These are phyloP conservation scores for Chaetoscypha palmicola DNA, from an alignment of 2,329 filamentous ascomycete genomes.

Conservation along the genomic window DNA sequence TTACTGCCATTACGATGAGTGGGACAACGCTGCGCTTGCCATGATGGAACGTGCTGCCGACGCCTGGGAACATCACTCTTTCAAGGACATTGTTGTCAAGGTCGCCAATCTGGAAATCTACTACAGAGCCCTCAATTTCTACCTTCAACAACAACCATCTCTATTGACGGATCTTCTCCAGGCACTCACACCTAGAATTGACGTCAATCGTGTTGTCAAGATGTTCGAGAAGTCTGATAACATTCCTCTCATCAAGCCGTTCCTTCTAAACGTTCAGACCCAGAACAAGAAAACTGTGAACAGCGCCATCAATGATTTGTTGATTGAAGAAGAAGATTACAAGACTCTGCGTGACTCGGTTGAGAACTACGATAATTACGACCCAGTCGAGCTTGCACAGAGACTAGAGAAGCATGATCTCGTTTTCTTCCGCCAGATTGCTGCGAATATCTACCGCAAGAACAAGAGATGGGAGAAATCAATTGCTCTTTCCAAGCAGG, in stretches of 20 bases:
- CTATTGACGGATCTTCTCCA: conserved; percentile 94
- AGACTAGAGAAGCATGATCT: conserved; percentile 95
- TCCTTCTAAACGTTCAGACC: conserved; percentile 88
- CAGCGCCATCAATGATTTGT: conserved; percentile 91
- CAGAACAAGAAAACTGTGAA: conserved; percentile 99
- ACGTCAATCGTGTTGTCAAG: conserved; percentile 97
- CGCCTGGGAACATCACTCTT: conserved; percentile 98
- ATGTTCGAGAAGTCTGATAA: conserved; percentile 99
- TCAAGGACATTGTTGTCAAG: conserved; percentile 98
- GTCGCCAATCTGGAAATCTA: conserved; percentile 98
- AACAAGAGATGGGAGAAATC: conserved; percentile 99
- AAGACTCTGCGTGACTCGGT: conserved; percentile 97
- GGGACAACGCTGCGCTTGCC: conserved; percentile 90
- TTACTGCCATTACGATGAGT: conserved; percentile 97
- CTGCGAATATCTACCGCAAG: conserved; percentile 97
- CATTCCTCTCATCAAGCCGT: conserved; percentile 95
- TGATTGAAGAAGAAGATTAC: conserved; percentile 99
- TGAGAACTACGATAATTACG: conserved; percentile 98
- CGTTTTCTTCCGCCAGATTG: conserved; percentile 98
- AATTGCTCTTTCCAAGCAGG: conserved; percentile 94
- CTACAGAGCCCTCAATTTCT: conserved; percentile 95
- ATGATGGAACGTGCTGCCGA: conserved; percentile 98
- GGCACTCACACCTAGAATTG: conserved; percentile 83
- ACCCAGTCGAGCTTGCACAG: conserved; percentile 83
- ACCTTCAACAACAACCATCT: conserved; percentile 93